Base-by-base conservation (phyloP, 1,284 basidiomycete genomes). In the Mycena citricolor region DNA sequence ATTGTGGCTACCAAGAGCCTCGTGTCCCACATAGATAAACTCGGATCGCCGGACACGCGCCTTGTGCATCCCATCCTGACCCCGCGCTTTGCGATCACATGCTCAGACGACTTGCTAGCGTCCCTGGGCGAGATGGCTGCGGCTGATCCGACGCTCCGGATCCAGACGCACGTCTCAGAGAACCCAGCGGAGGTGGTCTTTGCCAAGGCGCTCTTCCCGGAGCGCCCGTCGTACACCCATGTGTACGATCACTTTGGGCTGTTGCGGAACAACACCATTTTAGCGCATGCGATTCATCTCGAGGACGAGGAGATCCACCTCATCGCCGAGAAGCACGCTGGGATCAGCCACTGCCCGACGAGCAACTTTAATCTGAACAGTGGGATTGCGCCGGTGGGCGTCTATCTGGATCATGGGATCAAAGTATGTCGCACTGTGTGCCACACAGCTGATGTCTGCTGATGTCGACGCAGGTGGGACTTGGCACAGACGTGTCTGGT, bases 131-230 rank as follows among this genome's bases (percentile, higher is more conserved):
- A 73, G 3, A 67, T 94, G 30, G 81, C 79, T 0, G 57, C 62
- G 30, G 57, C 64, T 2, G 72, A 86, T 56, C 73, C 79, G 11
- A 60, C 68, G 0, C 70, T 98, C 26, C 77, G 79, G 31, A 86
- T 97, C 39, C 94, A 99, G 66, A 98, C 95, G 1, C 95, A 98
- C 64, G 81, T 98, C 25, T 83, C 86, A 19, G 95, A 99, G 69
- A 97, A 94, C 62, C 67, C 62, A 5, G 64, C 73, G 17, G 95
- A 99, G 65, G 77, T 97, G 48, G 71, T 65, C 21, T 78, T 77
- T 54, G 85, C 86, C 3, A 71, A 76, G 47, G 51, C 72, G 39
- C 70, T 89, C 29, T 97, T 93, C 66, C 78, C 82, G 0, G 66
- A 70, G 13, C 63, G 68, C 47, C 48, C 60, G 5, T 75, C 78